phyloP scores from a whole-genome alignment of 2,329 filamentous ascomycete species.

The Sclerotinia minor region DNA sequence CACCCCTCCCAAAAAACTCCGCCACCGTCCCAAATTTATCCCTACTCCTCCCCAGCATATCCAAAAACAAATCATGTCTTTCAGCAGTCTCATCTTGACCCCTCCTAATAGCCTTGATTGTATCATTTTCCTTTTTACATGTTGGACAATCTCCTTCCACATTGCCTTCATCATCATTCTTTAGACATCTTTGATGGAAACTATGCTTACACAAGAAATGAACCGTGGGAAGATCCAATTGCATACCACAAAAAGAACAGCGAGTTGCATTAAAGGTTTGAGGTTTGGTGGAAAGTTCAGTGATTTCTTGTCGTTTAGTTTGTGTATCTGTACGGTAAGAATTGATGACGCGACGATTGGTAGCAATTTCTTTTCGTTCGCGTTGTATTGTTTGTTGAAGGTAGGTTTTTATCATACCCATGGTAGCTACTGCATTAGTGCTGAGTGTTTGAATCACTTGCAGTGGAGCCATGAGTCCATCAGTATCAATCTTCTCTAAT shows the following conservation, averaged over 20 bases:
- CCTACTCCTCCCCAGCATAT: slow-evolving; percentile 72
- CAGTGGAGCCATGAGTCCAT: slow-evolving; percentile 89
- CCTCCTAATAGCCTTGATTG: slow-evolving; percentile 81
- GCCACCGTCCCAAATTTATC: slow-evolving; percentile 89
- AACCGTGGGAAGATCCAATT: slow-evolving; percentile 83
- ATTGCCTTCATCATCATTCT: slow-evolving; percentile 50
- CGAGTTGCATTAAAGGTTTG: slow-evolving; percentile 87
- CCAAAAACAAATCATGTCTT: slow-evolving; percentile 84
- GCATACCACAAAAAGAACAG: slow-evolving; percentile 73
- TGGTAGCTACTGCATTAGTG: slow-evolving; percentile 80
- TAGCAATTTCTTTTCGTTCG: slow-evolving; percentile 79
- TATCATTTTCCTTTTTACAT: slow-evolving; percentile 81
- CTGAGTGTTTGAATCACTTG: slow-evolving; percentile 94
- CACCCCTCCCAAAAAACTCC: slow-evolving; percentile 91
- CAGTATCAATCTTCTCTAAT: slow-evolving; percentile 81
- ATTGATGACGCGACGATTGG: slow-evolving; percentile 76
- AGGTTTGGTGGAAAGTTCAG: slow-evolving; percentile 74
- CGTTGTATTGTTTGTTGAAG: slow-evolving; percentile 84
- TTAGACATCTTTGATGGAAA: slow-evolving; percentile 87
- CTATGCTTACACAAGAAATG: slow-evolving; percentile 97
- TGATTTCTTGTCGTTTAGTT: slow-evolving; percentile 74
- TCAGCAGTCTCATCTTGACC: slow-evolving; percentile 85
- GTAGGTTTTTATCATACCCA: slow-evolving; percentile 96
- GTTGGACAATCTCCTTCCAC: slow-evolving; percentile 78
- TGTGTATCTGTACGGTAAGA: slow-evolving; percentile 84